A percentile compares a stretch with the other conserved stretches of the same genome.
Evolutionary conservation across 73 alveolate genomes (phyloP).

Genomic region (Diophrys appendiculata): DNA sequence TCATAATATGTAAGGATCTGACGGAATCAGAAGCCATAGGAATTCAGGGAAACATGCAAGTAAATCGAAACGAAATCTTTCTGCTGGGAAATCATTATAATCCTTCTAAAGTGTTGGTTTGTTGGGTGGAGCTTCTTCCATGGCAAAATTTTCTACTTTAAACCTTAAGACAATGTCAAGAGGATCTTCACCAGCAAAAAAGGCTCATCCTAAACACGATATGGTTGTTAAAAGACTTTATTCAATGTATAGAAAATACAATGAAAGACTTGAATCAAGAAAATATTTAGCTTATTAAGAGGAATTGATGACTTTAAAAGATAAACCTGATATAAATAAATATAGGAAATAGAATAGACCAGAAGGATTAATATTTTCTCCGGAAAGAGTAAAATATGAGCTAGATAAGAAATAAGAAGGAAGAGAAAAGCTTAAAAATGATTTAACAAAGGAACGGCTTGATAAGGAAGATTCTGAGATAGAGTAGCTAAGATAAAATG

Average conservation of each 20-base stretch:
- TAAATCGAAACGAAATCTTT: too few relatives aligned
- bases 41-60: too few relatives aligned
- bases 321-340: background rate
- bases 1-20: too few relatives aligned
- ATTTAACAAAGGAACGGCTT: background rate
- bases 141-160: too few relatives aligned
- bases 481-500: background rate
- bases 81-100: too few relatives aligned
- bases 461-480: background rate
- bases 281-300: background rate
- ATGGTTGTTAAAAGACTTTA: background rate
- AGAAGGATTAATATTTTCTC: background rate
- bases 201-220: background rate
- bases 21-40: too few relatives aligned
- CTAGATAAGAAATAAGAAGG: background rate
- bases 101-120: too few relatives aligned
- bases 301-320: background rate
- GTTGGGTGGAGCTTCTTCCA: too few relatives aligned
- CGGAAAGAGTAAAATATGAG: background rate
- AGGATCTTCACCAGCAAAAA: too few relatives aligned
- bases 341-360: background rate
- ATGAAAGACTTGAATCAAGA: background rate
- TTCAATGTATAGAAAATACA: background rate
- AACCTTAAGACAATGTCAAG: too few relatives aligned
- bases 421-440: too few relatives aligned